These are phyloP conservation scores for Cadophora gregata DNA, from an alignment of 2,329 filamentous ascomycete genomes.

Conservation along the genomic window DNA sequence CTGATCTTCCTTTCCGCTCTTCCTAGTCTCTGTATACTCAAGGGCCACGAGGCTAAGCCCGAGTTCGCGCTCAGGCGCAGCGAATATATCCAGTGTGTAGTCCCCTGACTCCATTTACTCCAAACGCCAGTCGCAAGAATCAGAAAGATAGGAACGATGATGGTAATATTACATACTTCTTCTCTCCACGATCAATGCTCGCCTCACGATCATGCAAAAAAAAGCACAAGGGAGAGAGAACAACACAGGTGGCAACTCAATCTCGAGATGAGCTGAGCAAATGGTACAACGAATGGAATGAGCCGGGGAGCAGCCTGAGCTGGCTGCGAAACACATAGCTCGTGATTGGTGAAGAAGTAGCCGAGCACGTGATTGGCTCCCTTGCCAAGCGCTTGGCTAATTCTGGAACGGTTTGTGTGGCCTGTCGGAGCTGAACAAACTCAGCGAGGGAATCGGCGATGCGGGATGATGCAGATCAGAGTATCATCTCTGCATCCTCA, in stretches of 20 bases:
- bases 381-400: conserved; percentile 7
- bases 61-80: not conserved
- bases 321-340: conserved; percentile 1
- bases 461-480: conserved; percentile 7
- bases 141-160: not conserved
- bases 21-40: not conserved
- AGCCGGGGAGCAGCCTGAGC: not conserved
- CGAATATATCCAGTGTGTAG: conserved; percentile 10
- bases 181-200: not conserved
- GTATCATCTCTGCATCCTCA: conserved; percentile 10
- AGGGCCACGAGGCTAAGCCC: not conserved
- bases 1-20: not conserved
- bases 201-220: conserved; percentile 6
- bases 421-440: conserved; percentile 8
- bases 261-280: conserved; percentile 1
- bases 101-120: not conserved
- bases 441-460: conserved; percentile 7
- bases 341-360: conserved; percentile 5
- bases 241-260: not conserved
- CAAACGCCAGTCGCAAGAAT: conserved; percentile 4
- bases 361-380: not conserved
- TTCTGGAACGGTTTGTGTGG: conserved; percentile 2
- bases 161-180: conserved; percentile 2
- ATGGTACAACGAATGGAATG: conserved; percentile 9
- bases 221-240: not conserved